phyloP scores from a whole-genome alignment of 176 grass and related monocot species.

The Musa acuminata region DNA sequence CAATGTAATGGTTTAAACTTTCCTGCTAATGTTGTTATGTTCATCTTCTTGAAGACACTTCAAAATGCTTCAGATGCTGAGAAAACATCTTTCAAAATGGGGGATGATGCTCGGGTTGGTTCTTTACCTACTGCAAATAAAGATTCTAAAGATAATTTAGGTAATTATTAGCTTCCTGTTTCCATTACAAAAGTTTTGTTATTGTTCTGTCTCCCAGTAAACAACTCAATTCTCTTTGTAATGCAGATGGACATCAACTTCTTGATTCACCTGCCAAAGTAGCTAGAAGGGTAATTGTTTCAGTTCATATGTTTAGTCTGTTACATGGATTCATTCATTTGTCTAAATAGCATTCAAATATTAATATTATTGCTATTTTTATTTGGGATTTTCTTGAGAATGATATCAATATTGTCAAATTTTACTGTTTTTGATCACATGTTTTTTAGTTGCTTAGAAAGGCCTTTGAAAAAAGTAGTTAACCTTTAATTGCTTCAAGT shows the following conservation, averaged over 20 bases:
- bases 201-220: neutral
- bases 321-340: neutral
- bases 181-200: slow-evolving; percentile 14
- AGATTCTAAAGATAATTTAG: slow-evolving; percentile 40
- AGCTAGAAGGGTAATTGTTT: slow-evolving; percentile 62
- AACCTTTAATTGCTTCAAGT: neutral
- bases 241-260: slow-evolving; percentile 56
- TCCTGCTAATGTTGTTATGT: neutral
- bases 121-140: slow-evolving; percentile 30
- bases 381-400: neutral
- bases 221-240: slow-evolving; percentile 16
- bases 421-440: too few relatives aligned
- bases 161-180: slow-evolving; percentile 25
- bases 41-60: slow-evolving; percentile 12
- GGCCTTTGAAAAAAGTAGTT: too few relatives aligned
- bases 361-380: neutral
- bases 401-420: too few relatives aligned
- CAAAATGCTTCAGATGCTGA: slow-evolving; percentile 26
- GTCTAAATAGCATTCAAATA: neutral
- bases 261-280: slow-evolving; percentile 35
- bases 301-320: neutral
- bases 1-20: neutral
- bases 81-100: slow-evolving; percentile 27
- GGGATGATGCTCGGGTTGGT: slow-evolving; percentile 34
- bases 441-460: too few relatives aligned